Base-by-base conservation (phyloP, 805 yeast species). In the Limtongozyma cylindracea region DNA sequence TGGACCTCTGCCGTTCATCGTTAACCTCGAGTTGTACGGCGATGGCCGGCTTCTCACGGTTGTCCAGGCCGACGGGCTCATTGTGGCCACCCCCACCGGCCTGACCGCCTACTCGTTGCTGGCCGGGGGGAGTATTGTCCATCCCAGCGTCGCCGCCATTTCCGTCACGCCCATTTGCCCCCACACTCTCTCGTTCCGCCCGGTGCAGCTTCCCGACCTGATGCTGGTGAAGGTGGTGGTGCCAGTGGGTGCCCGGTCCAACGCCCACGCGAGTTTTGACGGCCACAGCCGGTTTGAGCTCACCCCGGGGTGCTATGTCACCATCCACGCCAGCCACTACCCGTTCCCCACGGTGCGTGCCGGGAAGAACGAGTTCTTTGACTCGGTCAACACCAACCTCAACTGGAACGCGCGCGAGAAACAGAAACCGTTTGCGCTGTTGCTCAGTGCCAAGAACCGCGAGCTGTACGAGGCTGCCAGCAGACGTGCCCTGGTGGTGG, bases 211-310 rank as follows among this genome's bases (percentile, higher is more conserved):
- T 14, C 96, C 96, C 0, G 96, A 84, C 41, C 73, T 88, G n/a
- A 77, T 82, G 82, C 53, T 60, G 13, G 47, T 84, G 26, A 70
- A 64, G 33, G 72, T 84, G 4, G 72, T 71, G 34, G 91, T 80
- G 3, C 93, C 96, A 0, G 24, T 38, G 3, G 47, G 65, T 24
- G 70, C 92, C 19, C 49, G 98, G 23, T 65, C 88, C 4, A 76
- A 93, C 0, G 95, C 96, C 0, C 88, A 93, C 91, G 91, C 91
- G 2, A 70, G 94, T 2, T 88, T 88, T 39, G 98, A 88, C 44
- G 98, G 98, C 8, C 68, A 88, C 32, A 66, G 68, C 12, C 52
- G 96, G 19, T 70, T 78, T 4, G 93, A 88, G 39, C 46, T 88
- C 21, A 44, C 50, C 16, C 65, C 63, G 25, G 95, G 96, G 6